phyloP scores from a whole-genome alignment of 2,329 filamentous ascomycete genomes.

The Alternaria tenuissima region DNA sequence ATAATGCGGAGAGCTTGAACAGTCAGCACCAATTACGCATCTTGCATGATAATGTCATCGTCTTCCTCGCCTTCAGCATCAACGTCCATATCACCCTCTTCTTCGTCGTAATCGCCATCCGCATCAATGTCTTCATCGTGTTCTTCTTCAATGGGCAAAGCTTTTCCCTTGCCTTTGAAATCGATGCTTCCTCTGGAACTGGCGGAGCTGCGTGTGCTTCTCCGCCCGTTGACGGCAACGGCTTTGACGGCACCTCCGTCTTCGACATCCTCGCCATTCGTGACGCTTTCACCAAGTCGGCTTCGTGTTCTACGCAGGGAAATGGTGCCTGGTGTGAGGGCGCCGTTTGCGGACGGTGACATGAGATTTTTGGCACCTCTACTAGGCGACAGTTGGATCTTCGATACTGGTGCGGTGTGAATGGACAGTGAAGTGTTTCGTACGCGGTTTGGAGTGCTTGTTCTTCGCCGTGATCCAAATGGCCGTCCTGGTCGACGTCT shows the following conservation, averaged over 20 bases:
- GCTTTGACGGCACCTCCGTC: constrained; percentile 45
- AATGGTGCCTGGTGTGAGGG: constrained; percentile 40
- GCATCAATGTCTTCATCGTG: constrained; percentile 40
- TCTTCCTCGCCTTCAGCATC: constrained; percentile 35
- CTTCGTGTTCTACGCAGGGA: constrained; percentile 53
- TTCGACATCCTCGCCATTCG: constrained; percentile 45
- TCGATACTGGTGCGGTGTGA: constrained; percentile 43
- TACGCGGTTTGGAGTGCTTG: constrained; percentile 45
- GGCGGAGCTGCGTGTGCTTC: constrained; percentile 42
- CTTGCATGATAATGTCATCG: constrained; percentile 35
- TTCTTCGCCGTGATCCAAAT: constrained; percentile 49
- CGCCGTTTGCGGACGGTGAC: constrained; percentile 43
- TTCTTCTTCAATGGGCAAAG: constrained; percentile 39
- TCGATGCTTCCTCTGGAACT: constrained; percentile 39
- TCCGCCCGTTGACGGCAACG: constrained; percentile 31
- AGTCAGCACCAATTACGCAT: constrained; percentile 1
- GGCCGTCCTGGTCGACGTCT: constrained; percentile 49
- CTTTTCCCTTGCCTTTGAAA: constrained; percentile 39
- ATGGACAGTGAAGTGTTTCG: constrained; percentile 36
- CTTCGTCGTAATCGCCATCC: constrained; percentile 17
- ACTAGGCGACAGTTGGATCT: constrained; percentile 43
- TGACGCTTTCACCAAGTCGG: constrained; percentile 53
- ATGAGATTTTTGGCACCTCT: constrained; percentile 34
- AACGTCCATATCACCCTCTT: constrained; percentile 20
- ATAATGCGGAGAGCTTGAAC: not conserved